Evolutionary conservation across 345 rosid genomes (phyloP), one percentile per base, ranked within the genome.

Genomic region (Orychophragmus violaceus): DNA sequence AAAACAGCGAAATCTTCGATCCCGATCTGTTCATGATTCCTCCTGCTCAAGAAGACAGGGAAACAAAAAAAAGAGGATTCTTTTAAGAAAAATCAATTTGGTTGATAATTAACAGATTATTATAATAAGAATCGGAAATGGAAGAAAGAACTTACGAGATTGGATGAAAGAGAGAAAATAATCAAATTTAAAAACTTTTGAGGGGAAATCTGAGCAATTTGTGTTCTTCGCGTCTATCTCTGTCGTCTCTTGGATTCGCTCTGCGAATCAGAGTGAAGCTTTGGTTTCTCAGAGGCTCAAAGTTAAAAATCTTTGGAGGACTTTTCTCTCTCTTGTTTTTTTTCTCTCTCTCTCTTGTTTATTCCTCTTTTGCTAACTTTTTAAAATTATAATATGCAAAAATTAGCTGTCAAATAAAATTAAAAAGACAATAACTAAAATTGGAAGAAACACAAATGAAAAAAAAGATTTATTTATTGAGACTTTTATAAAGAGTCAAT

Each of bases 251-350:
- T 77, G 71, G 86, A 79, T 83, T 84, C 80, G 78, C 85, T 74
- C 86, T 74, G 87, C 85, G 81, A 84, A 88, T 77, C 86, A 80
- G 85, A 84, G 68, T 57, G 59, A 55, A 74, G 69, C 59, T 77
- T 81, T 69, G 82, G 86, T 82, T 58, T 68, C 65, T 57, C 58
- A 68, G 72, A 58, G 72, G 57, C 74, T 65, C 63, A 63, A 54
- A 72, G 74, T 80, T 70, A 72, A 76, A 17, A 82, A 77, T 76
- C 82, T 79, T 74, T 69, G 28, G 70, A 72, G 76, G 73, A 64
- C 66, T 36, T 71, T 65, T 50, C 64, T 74, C 71, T 63, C 19
- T 44, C 62, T 71, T 42, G 64, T 55, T 68, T 48, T 73, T 74
- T 71, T 78, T 73, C 0, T 49, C 35, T 49, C 50, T 57, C 67